Evolutionary conservation across 352 stramenopile species (phyloP).

Genomic region (Phytopythium aichiense): DNA sequence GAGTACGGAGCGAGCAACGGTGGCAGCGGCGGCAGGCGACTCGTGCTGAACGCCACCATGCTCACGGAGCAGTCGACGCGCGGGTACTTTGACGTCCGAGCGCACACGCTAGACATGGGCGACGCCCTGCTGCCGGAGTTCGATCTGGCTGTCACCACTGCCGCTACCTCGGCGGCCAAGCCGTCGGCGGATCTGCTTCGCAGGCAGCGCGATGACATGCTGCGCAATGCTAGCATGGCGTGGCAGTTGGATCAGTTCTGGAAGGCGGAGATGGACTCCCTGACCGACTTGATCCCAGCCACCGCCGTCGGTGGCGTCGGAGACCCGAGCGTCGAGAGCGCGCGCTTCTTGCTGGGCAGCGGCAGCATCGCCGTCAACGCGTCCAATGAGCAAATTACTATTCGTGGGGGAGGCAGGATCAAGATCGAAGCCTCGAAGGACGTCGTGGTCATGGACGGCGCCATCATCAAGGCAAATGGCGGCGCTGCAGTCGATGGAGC

Average conservation of each 20-base stretch:
- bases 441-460: slow-evolving; percentile 55
- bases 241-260: slow-evolving; percentile 57
- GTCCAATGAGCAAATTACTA: not conserved
- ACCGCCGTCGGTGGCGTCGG: slow-evolving; percentile 8
- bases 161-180: not conserved
- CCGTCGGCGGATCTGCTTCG: not conserved
- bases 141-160: not conserved
- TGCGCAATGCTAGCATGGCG: slow-evolving; percentile 36
- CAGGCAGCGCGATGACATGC: slow-evolving; percentile 16
- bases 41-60: slow-evolving; percentile 33
- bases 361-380: slow-evolving; percentile 21
- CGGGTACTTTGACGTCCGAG: slow-evolving; percentile 50
- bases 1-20: slow-evolving; percentile 49
- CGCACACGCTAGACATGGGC: slow-evolving; percentile 13
- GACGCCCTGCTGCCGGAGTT: not conserved
- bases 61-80: slow-evolving; percentile 26
- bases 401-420: slow-evolving; percentile 52
- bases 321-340: slow-evolving; percentile 23
- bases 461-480: slow-evolving; percentile 49
- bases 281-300: slow-evolving; percentile 16
- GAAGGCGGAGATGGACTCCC: slow-evolving; percentile 19
- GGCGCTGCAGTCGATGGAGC: slow-evolving; percentile 31
- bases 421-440: slow-evolving; percentile 63
- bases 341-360: slow-evolving; percentile 46
- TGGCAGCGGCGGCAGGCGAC: slow-evolving; percentile 43